Base-by-base conservation (phyloP, 2,329 filamentous ascomycete species). In the Calonectria honghensis region DNA sequence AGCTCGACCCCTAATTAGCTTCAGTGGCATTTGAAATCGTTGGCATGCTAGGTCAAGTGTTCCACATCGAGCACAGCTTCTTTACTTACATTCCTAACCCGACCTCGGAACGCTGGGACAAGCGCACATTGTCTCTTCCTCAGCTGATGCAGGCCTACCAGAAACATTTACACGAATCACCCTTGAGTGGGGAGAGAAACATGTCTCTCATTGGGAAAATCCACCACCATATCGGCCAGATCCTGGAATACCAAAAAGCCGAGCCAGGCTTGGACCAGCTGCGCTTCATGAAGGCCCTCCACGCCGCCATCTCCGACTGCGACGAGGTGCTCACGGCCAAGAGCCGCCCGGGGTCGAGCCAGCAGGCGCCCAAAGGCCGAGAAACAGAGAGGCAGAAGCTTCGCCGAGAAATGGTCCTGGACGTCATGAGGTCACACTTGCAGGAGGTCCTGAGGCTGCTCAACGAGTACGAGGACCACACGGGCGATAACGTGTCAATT, bases 21-120 rank as follows among this genome's bases (percentile, higher is more conserved):
- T 11, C 59, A 91, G 90, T 92, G 0, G 86, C 89, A 0, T 92
- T 92, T 66, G 90, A 92, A 78, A 85, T 92, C 0, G 80, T 91
- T 3, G 90, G 90, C n/a, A 92, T 92, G 90, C 82, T 92, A 1
- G 86, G 87, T 57, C 85, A 86, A 32, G 87, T 86, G 0, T 84
- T 91, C 29, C 88, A 90, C 68, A 87, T 91, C 29, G 83, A 84
- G 7, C 82, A 88, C 59, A 90, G 85, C 64, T 85, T 84, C 72
- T 92, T 89, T 75, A 89, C 89, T 2, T 87, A 88, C 80, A 84
- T 92, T 1, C 90, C 90, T 0, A 92, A 92, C 74, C 90, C 90
- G 0, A 92, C 90, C 0, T 84, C 86, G 1, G 88, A 89, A 68
- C 83, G 82, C n/a, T 92, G 90, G 90, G 87, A 91, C 72, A 89